Percentiles rank a stretch among this genome's conserved stretches.
Evolutionary conservation across 2,329 filamentous ascomycete species (phyloP).

Genomic region (Knufia petricola): DNA sequence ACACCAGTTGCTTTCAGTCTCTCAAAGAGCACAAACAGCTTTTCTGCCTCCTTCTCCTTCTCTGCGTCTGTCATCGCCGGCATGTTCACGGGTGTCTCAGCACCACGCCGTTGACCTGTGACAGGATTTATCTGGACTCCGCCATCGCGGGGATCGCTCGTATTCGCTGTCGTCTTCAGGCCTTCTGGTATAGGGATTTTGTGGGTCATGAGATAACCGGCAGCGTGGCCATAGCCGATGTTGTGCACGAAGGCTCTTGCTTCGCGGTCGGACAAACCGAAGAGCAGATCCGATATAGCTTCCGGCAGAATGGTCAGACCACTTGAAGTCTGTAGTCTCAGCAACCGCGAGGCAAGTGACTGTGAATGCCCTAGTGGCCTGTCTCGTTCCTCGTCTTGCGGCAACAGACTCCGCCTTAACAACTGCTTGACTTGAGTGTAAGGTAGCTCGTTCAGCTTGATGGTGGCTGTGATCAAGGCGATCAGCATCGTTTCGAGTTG

Average conservation of each 20-base stretch:
- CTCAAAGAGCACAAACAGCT: conserved; percentile 83
- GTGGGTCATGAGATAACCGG: conserved; percentile 78
- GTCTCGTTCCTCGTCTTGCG: conserved; percentile 64
- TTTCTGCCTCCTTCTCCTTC: conserved; percentile 84
- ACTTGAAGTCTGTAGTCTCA: conserved; percentile 68
- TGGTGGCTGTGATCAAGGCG: conserved; percentile 65
- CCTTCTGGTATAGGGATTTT: conserved; percentile 67
- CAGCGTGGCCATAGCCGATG: conserved; percentile 88
- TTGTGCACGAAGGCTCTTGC: conserved; percentile 74
- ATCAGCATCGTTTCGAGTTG: conserved; percentile 65
- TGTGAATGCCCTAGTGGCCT: conserved; percentile 66
- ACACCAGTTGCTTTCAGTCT: conserved; percentile 69
- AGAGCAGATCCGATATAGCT: conserved; percentile 68
- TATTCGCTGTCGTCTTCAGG: conserved; percentile 43
- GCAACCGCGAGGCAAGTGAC: conserved; percentile 63
- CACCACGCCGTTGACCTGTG: conserved; percentile 71
- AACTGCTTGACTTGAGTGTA: conserved; percentile 51
- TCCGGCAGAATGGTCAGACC: conserved; percentile 62
- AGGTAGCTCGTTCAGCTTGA: conserved; percentile 60
- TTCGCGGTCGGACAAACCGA: conserved; percentile 75
- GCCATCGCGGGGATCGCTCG: conserved; percentile 22
- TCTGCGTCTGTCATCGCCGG: conserved; percentile 82
- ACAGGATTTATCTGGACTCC: conserved; percentile 61
- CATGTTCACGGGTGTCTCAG: conserved; percentile 34
- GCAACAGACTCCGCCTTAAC: conserved; percentile 62